phyloP scores from a whole-genome alignment of 106 monocot species.

The Cymbidium sinense region DNA sequence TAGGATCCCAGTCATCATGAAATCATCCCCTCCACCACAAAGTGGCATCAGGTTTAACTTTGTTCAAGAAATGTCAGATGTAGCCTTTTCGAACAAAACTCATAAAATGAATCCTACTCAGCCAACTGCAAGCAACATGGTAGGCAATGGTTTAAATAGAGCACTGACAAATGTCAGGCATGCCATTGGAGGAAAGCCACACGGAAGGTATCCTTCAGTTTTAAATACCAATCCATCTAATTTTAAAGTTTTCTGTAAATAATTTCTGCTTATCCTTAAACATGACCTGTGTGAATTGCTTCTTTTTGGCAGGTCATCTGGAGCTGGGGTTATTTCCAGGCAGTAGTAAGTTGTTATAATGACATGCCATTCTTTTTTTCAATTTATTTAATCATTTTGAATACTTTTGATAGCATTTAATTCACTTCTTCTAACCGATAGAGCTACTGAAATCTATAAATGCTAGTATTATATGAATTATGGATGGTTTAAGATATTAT shows the following conservation, averaged over 20 bases:
- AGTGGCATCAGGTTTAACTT: conserved; percentile 34
- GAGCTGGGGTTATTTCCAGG: conserved; percentile 29
- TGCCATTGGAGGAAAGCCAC: conserved; percentile 34
- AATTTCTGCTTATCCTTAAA: too few relatives aligned
- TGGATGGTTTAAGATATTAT: too few relatives aligned
- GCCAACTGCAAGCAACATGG: conserved; percentile 10
- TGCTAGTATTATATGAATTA: too few relatives aligned
- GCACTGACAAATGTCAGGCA: conserved; percentile 35
- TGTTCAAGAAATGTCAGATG: conserved; percentile 41
- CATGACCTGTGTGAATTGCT: background rate
- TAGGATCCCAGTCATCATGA: conserved; percentile 7
- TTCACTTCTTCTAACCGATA: too few relatives aligned
- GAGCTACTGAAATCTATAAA: too few relatives aligned
- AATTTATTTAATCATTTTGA: too few relatives aligned
- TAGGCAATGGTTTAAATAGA: conserved; percentile 42
- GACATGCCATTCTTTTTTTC: too few relatives aligned
- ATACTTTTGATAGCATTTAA: too few relatives aligned
- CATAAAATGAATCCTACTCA: conserved; percentile 26
- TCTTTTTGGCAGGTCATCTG: conserved; percentile 22
- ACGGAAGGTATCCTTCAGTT: conserved; percentile 39
- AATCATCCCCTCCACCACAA: conserved; percentile 7
- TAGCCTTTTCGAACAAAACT: conserved; percentile 28
- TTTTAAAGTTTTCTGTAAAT: background rate
- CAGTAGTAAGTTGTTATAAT: conserved; percentile 21
- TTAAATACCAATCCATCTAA: too few relatives aligned